Evolutionary conservation across 1,139 yeast species (phyloP).

Genomic region (Candida pseudoviswanathii): DNA sequence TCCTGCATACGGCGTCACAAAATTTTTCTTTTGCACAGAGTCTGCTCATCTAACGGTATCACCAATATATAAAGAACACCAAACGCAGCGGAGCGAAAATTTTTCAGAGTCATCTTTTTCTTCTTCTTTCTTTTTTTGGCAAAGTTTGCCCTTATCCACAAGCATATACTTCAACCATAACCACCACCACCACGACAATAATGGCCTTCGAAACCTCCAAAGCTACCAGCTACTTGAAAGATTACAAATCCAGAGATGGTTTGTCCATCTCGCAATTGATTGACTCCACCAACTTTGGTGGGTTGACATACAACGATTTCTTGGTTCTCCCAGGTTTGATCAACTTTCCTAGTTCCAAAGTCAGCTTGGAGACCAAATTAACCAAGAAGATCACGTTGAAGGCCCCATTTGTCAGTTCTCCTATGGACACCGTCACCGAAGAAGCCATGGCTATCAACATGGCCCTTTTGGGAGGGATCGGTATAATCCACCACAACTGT

Average conservation of each 20-base stretch:
- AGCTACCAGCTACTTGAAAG: constrained; percentile 68
- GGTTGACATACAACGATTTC: constrained; percentile 96
- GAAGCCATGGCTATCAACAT: constrained; percentile 96
- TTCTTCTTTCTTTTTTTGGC: constrained; percentile 43
- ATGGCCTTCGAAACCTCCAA: constrained; percentile 57
- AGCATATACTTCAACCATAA: constrained; percentile 7
- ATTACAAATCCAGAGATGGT: constrained; percentile 80
- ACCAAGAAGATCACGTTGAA: constrained; percentile 90
- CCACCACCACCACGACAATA: constrained; percentile 10
- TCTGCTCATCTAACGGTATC: background rate
- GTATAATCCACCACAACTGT: constrained; percentile 98
- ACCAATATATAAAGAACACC: background rate
- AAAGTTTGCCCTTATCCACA: constrained; percentile 38
- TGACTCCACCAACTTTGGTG: constrained; percentile 91
- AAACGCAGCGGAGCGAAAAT: background rate
- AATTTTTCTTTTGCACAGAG: background rate
- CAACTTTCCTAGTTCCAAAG: constrained; percentile 79
- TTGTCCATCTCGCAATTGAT: constrained; percentile 80
- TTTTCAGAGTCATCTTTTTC: constrained; percentile 10
- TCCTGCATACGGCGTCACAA: background rate
- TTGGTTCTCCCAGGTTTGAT: constrained; percentile 94
- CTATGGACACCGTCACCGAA: constrained; percentile 99
- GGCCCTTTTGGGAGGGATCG: constrained; percentile 99
- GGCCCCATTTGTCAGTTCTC: constrained; percentile 95
- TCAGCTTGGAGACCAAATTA: constrained; percentile 77